Base-by-base conservation (phyloP, 1,284 basidiomycete genomes). In the Fomitopsis schrenkii region DNA sequence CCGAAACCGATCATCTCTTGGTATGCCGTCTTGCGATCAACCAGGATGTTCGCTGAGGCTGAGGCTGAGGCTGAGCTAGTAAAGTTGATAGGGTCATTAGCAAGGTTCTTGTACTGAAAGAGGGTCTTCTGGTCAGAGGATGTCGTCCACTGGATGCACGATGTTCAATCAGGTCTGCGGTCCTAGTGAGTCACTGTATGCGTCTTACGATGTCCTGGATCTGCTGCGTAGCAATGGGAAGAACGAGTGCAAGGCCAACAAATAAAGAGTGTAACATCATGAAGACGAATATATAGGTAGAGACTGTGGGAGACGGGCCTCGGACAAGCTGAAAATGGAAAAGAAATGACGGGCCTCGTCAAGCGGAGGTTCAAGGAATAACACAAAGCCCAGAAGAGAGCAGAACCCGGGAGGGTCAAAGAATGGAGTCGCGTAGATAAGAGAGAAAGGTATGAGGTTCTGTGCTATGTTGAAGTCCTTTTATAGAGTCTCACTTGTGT, bases 1-100 rank as follows among this genome's bases (percentile, higher is more conserved):
- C 82, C 82, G 58, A 80, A 81, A 10, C 82, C 82, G 63, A 75
- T 75, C 55, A 83, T 75, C 2, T 75, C 73, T 66, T 83, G 82
- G 63, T 76, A 77, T 22, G 76, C 66, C 3, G 69, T 60, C 12
- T 69, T 70, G 64, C 80, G 79, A 41, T 78, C 64, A 5, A 83
- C 65, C 52, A 74, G 72, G 53, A 83, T 83, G 63, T 81, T 76
- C 1, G 78, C 80, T 45, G 71, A 69, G 6, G 76, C 80, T 45
- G 71, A 69, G 6, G 76, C 80, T 35, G 74, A 75, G n/a, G 74
- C 53, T 6, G 78, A 78, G 9, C n/a, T 68, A 10, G 65, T 69
- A 56, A 79, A 80, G 64, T 75, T 74, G 64, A 80, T 75, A 15
- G 75, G 68, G 35, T 65, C 69, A 9, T 67, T 63, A 19, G 62